phyloP scores from a whole-genome alignment of 2,329 filamentous ascomycete genomes.

The Cadophora luteo-olivacea region DNA sequence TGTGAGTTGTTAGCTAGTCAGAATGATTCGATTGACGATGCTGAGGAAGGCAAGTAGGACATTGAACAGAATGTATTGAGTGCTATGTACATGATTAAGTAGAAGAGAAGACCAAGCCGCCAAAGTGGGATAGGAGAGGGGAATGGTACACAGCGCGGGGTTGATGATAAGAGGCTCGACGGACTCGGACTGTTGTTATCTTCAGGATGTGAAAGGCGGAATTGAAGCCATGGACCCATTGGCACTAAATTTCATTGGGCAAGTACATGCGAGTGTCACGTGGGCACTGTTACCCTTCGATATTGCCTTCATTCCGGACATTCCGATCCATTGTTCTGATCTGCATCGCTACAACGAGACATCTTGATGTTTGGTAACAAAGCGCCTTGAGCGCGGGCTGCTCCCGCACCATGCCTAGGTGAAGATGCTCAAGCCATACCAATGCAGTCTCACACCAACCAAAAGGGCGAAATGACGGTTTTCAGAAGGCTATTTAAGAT shows the following conservation, averaged over 20 bases:
- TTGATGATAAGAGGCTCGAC: slow-evolving; percentile 4
- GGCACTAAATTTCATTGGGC: slow-evolving; percentile 46
- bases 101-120: background rate
- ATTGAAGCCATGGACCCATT: slow-evolving; percentile 44
- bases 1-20: slow-evolving; percentile 10
- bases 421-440: no score
- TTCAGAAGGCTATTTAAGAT: no score
- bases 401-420: no score
- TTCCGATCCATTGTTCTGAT: no score
- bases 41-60: background rate
- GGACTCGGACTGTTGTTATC: background rate
- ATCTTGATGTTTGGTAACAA: no score
- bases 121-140: slow-evolving; percentile 3
- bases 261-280: background rate
- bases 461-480: no score
- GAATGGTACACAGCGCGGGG: slow-evolving; percentile 13
- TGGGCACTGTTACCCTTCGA: background rate
- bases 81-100: slow-evolving; percentile 22
- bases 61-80: slow-evolving; percentile 15
- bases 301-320: no score
- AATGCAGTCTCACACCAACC: no score
- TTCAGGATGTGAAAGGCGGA: slow-evolving; percentile 49
- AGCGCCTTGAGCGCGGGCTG: no score
- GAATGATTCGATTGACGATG: background rate
- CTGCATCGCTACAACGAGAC: no score